Evolutionary conservation across 2,329 filamentous ascomycete genomes (phyloP).

Genomic region (Nothophoma quercina): DNA sequence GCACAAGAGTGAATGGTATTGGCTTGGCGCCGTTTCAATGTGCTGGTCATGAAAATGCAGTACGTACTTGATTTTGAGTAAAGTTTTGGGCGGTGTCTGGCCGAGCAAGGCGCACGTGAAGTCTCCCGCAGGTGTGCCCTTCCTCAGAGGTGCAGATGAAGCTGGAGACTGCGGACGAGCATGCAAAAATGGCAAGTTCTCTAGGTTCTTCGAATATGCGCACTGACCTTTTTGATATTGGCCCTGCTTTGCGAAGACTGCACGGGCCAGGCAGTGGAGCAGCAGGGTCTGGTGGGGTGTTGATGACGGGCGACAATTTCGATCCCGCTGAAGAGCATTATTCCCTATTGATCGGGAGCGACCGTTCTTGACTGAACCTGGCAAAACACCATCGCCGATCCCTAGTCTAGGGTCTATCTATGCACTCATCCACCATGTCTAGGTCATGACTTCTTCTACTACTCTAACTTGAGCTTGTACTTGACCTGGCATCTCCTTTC

Average conservation of each 20-base stretch:
- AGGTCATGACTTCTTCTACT: slow-evolving; percentile 16
- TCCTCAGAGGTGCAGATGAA: neutral
- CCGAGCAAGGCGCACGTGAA: neutral
- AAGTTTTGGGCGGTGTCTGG: neutral
- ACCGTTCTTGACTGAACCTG: slow-evolving; percentile 19
- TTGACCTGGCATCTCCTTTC: slow-evolving; percentile 8
- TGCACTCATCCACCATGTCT: slow-evolving; percentile 19
- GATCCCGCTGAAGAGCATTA: slow-evolving; percentile 29
- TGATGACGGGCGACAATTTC: slow-evolving; percentile 28
- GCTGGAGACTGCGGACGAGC: slow-evolving; percentile 1
- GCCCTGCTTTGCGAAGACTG: slow-evolving; percentile 4
- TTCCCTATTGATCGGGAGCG: slow-evolving; percentile 28
- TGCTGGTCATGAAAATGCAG: slow-evolving; percentile 11
- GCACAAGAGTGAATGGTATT: slow-evolving; percentile 6
- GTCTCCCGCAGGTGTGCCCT: neutral
- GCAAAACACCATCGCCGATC: slow-evolving; percentile 32
- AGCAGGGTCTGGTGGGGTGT: slow-evolving; percentile 20
- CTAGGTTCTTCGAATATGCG: neutral
- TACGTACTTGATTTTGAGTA: slow-evolving; percentile 5
- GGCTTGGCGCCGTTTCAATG: slow-evolving; percentile 11
- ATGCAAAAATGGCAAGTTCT: slow-evolving; percentile 8
- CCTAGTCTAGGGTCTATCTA: slow-evolving; percentile 14
- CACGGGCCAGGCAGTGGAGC: slow-evolving; percentile 10
- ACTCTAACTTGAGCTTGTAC: slow-evolving; percentile 8
- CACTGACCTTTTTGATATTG: slow-evolving; percentile 14